Base-by-base conservation (phyloP, 2,329 filamentous ascomycete species). In the Chrysoporthe cubensis region DNA sequence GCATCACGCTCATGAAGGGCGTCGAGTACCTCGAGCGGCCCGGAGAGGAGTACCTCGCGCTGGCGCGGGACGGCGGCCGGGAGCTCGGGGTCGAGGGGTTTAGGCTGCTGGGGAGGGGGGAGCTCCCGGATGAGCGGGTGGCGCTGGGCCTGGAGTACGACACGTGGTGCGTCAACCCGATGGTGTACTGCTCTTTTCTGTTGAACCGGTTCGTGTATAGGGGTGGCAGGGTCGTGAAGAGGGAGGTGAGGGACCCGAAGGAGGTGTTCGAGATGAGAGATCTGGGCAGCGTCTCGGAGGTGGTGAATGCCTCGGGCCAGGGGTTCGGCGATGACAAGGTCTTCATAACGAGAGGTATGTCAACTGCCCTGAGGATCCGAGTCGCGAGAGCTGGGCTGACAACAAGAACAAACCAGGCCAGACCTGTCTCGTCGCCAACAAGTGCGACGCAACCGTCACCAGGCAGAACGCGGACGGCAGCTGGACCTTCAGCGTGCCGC, bases 401-500 rank as follows among this genome's bases (percentile, higher is more conserved):
- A 48, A 21, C 6, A 52, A 43, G 58, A 62, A 40, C 14, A 48
- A 62, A 11, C 2, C 14, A 78, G 81, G 83, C 21, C 83, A 85
- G 74, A 85, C 82, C 1, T 83, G 81, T 54, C 74, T 82, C 1
- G 79, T 83, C n/a, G 75, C 78, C 58, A 80, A 83, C 69, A 52
- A 69, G 16, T 79, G 77, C 71, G 72, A 74, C 26, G 77, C 74
- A 5, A 82, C 80, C 3, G 75, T 91, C 26, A 91, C 89, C 2
- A 81, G 85, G 37, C 87, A 91, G 71, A 85, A 87, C 72, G 80
- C 81, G 0, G 88, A 91, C 73, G 89, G 89, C 0, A 83, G 80
- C 9, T 90, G 88, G 87, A 83, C 84, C 0, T 90, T 91, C 70
- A 83, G 84, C 58, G 86, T 91, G 6, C 88, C 89, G 0, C 83